Evolutionary conservation across 768 basidiomycete species (phyloP).

Genomic region (Phylloporus scabripes): DNA sequence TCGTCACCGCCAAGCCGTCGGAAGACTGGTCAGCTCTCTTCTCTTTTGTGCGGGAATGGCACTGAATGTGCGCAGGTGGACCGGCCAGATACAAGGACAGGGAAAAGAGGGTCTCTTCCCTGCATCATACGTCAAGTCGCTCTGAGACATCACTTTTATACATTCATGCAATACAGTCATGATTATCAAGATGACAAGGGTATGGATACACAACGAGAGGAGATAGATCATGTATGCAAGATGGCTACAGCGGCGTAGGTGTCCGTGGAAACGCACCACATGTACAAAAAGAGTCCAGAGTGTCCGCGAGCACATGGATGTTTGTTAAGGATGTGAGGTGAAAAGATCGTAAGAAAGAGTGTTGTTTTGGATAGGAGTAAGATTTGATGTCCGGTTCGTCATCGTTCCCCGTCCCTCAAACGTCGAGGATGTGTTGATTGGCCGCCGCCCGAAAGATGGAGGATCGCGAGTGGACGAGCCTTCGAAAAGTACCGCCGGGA

Average conservation of each 20-base stretch:
- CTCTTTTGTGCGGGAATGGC: background rate
- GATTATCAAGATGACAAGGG: slow-evolving; percentile 21
- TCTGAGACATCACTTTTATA: slow-evolving; percentile 34
- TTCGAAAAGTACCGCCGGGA: slow-evolving; percentile 33
- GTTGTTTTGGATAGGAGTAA: slow-evolving; percentile 20
- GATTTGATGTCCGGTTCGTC: slow-evolving; percentile 15
- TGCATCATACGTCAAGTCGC: slow-evolving; percentile 60
- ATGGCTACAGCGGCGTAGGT: slow-evolving; percentile 24
- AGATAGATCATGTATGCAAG: slow-evolving; percentile 17
- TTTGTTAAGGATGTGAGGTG: slow-evolving; percentile 28
- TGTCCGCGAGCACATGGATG: slow-evolving; percentile 22
- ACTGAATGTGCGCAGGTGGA: slow-evolving; percentile 48
- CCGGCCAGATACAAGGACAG: slow-evolving; percentile 54
- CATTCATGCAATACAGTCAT: slow-evolving; percentile 1
- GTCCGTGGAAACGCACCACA: slow-evolving; percentile 24
- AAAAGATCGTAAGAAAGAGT: slow-evolving; percentile 18
- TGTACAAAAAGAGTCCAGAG: slow-evolving; percentile 3
- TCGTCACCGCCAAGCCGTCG: slow-evolving; percentile 60
- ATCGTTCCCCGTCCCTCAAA: slow-evolving; percentile 13
- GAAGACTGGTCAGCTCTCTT: slow-evolving; percentile 60
- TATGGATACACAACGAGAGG: slow-evolving; percentile 31
- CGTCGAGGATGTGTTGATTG: slow-evolving; percentile 24
- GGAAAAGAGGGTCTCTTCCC: slow-evolving; percentile 59
- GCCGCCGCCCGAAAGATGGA: slow-evolving; percentile 36
- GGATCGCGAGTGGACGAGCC: slow-evolving; percentile 42